These are phyloP conservation scores for Capsella rubella DNA, from an alignment of 441 rosid species.

Conservation along the genomic window DNA sequence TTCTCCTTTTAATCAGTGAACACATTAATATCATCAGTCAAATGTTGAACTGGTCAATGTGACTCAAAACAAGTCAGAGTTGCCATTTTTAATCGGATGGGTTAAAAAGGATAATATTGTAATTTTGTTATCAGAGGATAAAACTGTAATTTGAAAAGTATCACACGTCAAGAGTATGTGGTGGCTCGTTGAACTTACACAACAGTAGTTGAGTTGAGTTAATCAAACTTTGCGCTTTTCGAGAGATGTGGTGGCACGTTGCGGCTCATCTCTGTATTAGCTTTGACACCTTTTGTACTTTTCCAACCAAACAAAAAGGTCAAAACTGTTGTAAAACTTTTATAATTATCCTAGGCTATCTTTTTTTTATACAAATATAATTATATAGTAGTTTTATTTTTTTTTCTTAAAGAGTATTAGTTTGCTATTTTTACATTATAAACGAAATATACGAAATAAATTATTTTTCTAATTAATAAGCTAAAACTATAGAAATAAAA, in stretches of 20 bases:
- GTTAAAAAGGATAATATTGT: neutral
- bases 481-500: no score
- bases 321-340: neutral
- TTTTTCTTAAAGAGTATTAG: no score
- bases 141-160: neutral
- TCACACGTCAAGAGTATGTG: conserved; percentile 10
- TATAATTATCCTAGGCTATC: neutral
- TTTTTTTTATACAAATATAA: no score
- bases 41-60: conserved; percentile 1
- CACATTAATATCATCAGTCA: neutral
- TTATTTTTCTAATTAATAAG: no score
- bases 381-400: no score
- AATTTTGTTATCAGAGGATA: neutral
- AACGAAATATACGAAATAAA: no score
- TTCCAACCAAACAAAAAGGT: neutral
- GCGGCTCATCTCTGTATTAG: neutral
- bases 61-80: neutral
- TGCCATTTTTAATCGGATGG: neutral
- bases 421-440: no score
- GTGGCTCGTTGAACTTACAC: neutral
- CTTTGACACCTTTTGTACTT: conserved; percentile 22
- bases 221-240: conserved; percentile 13
- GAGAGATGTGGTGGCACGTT: neutral
- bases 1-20: neutral
- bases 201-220: neutral